Evolutionary conservation across 2,329 filamentous ascomycete species (phyloP), one percentile per base, ranked within the genome.

Genomic region (Nemania sp.): DNA sequence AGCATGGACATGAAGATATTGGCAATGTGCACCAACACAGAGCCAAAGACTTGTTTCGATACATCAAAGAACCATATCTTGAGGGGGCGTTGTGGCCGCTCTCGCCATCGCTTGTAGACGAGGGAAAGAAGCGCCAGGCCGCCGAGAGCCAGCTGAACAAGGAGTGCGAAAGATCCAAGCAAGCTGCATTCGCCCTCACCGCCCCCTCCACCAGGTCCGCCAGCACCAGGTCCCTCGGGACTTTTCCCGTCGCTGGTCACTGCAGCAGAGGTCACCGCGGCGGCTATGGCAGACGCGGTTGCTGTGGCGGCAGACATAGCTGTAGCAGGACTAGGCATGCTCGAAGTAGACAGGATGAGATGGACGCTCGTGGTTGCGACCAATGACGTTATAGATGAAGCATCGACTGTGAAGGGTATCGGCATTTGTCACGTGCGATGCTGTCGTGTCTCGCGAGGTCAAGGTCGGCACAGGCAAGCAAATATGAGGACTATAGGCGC

Each of bases 61-160:
- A 86, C 94, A 69, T 99, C 94, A 71, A 97, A 99, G 72, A 90
- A 92, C 93, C 94, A 99, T 61, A 99, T 91, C 80, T 95, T 96
- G 67, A 97, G 69, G 1, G 93, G 93, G 50, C 94, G 83, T 70
- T 97, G 93, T 1, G 94, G 93, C 52, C 90, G 82, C 74, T 99
- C 94, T 61, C 90, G 84, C 85, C 89, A 96, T 63, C 94, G 83
- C 77, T 99, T 99, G 77, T 85, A 96, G 6, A 97, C 93, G 43
- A 99, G 81, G 1, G 91, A 90, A 49, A 93, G 77, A 47, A 97
- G 75, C 7, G 94, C 94, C 51, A 97, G 77, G 15, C 80, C 83
- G 15, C 94, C 94, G 15, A 99, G 83, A 1, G 91, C 90, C 37
- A 84, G 88, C 76, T 99, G 94, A 5, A 99, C 88, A 28, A 99